These are phyloP conservation scores for Linum lewisii DNA, from an alignment of 345 rosid genomes.

Conservation along the genomic window DNA sequence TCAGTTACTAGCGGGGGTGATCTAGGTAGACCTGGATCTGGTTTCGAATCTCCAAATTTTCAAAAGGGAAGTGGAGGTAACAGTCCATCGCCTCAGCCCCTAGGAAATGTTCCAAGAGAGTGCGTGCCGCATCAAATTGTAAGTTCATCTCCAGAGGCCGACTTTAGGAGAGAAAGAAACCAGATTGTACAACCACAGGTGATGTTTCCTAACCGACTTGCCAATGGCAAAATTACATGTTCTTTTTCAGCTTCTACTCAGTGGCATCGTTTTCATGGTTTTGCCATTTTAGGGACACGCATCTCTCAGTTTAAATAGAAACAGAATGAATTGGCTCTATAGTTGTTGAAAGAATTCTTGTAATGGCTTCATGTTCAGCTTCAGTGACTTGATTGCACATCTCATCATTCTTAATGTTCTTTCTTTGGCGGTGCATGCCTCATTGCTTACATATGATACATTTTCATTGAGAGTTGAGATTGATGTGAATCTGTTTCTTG, in stretches of 20 bases:
- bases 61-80: constrained; percentile 45
- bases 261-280: neutral
- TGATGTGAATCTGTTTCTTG: constrained; percentile 20
- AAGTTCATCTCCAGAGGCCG: constrained; percentile 35
- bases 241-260: neutral
- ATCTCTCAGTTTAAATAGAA: no score
- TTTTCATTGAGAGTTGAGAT: constrained; percentile 3
- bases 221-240: neutral
- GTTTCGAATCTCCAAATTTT: constrained; percentile 58
- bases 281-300: no score
- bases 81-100: constrained; percentile 51
- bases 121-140: constrained; percentile 21
- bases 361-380: neutral
- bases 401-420: neutral
- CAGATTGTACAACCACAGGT: constrained; percentile 53
- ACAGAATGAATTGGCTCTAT: no score
- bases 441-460: neutral
- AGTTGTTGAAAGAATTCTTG: neutral
- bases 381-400: neutral
- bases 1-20: constrained; percentile 82
- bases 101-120: constrained; percentile 31
- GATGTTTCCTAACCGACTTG: constrained; percentile 10
- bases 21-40: constrained; percentile 51
- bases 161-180: constrained; percentile 28
- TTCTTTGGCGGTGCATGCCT: neutral